phyloP scores from a whole-genome alignment of 1,139 yeast genomes.

The Scheffersomyces segobiensis region DNA sequence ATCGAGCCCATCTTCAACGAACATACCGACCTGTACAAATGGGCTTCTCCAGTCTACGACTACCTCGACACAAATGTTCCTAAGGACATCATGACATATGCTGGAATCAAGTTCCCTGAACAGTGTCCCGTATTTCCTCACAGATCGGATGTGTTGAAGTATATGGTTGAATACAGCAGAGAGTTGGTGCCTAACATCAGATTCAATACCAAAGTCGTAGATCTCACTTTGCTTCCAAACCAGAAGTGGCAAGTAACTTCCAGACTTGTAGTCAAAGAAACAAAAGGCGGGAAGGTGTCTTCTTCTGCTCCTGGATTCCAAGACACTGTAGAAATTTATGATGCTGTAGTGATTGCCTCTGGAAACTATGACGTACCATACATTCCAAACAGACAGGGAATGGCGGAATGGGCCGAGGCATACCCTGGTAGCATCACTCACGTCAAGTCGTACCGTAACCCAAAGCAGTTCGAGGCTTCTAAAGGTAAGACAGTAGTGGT shows the following conservation, averaged over 20 bases:
- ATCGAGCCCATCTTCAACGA: slow-evolving; percentile 16
- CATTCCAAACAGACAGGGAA: slow-evolving; percentile 55
- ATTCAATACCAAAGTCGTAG: slow-evolving; percentile 29
- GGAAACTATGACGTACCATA: slow-evolving; percentile 61
- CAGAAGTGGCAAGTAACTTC: slow-evolving; percentile 14
- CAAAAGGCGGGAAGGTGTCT: slow-evolving; percentile 14
- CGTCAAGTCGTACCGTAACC: slow-evolving; percentile 57
- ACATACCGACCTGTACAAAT: slow-evolving; percentile 22
- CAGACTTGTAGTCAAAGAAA: slow-evolving; percentile 27
- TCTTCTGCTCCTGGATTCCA: slow-evolving; percentile 6
- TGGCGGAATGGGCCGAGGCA: slow-evolving; percentile 46
- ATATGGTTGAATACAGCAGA: slow-evolving; percentile 40
- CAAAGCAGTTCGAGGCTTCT: slow-evolving; percentile 42
- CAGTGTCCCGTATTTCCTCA: slow-evolving; percentile 49
- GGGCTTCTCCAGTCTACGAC: slow-evolving; percentile 49
- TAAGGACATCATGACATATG: slow-evolving; percentile 55
- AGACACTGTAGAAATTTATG: slow-evolving; percentile 23
- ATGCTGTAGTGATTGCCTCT: slow-evolving; percentile 56
- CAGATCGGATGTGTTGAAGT: slow-evolving; percentile 47
- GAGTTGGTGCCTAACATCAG: slow-evolving; percentile 21
- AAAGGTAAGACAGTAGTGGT: slow-evolving; percentile 49
- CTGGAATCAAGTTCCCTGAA: slow-evolving; percentile 43
- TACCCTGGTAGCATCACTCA: slow-evolving; percentile 55
- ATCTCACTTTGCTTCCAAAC: slow-evolving; percentile 17
- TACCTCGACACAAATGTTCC: slow-evolving; percentile 66